A percentile compares a stretch with the other conserved stretches of the same genome.
phyloP scores from a whole-genome alignment of 192 early-diverging fungal species.

The Radiomyces spectabilis region DNA sequence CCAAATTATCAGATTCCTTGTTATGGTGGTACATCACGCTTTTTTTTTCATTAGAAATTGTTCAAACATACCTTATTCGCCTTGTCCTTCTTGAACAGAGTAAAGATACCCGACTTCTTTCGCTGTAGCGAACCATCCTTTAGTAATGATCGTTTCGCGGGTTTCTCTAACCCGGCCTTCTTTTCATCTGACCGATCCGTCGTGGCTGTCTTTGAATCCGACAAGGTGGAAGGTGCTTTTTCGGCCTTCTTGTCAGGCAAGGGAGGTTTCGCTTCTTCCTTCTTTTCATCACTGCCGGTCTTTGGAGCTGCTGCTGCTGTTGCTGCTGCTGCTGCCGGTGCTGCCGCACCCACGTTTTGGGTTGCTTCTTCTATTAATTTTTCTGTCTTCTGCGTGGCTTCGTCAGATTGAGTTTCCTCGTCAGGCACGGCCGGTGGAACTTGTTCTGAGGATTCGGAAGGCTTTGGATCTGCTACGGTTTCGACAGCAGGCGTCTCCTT shows the following conservation, averaged over 20 bases:
- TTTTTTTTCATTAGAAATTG: not conserved
- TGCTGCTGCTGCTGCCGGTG: not conserved
- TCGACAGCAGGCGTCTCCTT: not conserved
- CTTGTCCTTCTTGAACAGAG: slow-evolving; percentile 13
- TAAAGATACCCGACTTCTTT: slow-evolving; percentile 2
- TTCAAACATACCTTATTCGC: not conserved
- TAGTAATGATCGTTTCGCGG: not conserved
- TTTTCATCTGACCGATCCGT: not conserved
- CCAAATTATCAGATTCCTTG: too few relatives aligned
- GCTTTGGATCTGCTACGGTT: too few relatives aligned
- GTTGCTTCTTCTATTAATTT: not conserved
- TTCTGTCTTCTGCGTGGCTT: not conserved
- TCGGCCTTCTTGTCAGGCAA: not conserved
- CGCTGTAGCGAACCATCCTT: not conserved
- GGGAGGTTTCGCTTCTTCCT: not conserved
- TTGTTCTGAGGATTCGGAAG: not conserved
- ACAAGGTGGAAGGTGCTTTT: too few relatives aligned
- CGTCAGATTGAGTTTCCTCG: not conserved
- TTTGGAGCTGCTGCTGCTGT: slow-evolving; percentile 1
- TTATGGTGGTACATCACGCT: not conserved
- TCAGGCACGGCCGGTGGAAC: not conserved
- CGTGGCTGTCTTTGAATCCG: not conserved
- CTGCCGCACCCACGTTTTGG: not conserved
- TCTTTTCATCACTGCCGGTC: not conserved
- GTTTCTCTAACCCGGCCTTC: not conserved